A percentile compares a stretch with the other conserved stretches of the same genome.
phyloP scores from a whole-genome alignment of 1,139 yeast genomes.

The Blastobotrys elegans region DNA sequence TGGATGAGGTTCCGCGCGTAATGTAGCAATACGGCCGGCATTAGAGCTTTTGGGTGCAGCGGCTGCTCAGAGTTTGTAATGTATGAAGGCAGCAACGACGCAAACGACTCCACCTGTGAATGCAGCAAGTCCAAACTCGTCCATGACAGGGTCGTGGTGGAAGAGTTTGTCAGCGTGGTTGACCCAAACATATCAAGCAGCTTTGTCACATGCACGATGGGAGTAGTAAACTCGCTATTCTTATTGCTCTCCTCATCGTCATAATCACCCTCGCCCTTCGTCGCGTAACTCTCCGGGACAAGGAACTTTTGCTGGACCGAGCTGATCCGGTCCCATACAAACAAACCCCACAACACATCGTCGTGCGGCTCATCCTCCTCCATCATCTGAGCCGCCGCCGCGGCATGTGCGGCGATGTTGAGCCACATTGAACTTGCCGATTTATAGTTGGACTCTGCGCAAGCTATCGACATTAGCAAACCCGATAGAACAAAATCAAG shows the following conservation, averaged over 20 bases:
- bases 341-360: slow-evolving; percentile 19
- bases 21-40: slow-evolving; percentile 9
- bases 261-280: background rate
- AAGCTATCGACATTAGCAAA: slow-evolving; percentile 17
- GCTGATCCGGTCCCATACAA: slow-evolving; percentile 19
- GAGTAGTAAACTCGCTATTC: background rate
- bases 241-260: background rate
- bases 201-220: slow-evolving; percentile 10
- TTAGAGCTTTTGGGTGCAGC: slow-evolving; percentile 9
- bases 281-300: background rate
- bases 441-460: slow-evolving; percentile 16
- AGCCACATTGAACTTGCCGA: slow-evolving; percentile 21
- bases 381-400: slow-evolving; percentile 9
- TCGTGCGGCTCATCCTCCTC: background rate
- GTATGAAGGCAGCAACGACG: slow-evolving; percentile 10
- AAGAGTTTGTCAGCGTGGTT: background rate
- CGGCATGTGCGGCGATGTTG: slow-evolving; percentile 16
- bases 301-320: slow-evolving; percentile 8
- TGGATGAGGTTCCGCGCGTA: slow-evolving; percentile 13
- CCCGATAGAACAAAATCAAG: slow-evolving; percentile 1
- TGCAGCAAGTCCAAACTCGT: slow-evolving; percentile 11
- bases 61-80: slow-evolving; percentile 10
- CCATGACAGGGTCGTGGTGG: slow-evolving; percentile 10
- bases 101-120: slow-evolving; percentile 14
- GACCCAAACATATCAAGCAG: slow-evolving; percentile 13